A percentile compares a stretch with the other conserved stretches of the same genome.
These are phyloP conservation scores for Blastomyces parvus DNA, from an alignment of 2,329 filamentous ascomycete species.

Conservation along the genomic window DNA sequence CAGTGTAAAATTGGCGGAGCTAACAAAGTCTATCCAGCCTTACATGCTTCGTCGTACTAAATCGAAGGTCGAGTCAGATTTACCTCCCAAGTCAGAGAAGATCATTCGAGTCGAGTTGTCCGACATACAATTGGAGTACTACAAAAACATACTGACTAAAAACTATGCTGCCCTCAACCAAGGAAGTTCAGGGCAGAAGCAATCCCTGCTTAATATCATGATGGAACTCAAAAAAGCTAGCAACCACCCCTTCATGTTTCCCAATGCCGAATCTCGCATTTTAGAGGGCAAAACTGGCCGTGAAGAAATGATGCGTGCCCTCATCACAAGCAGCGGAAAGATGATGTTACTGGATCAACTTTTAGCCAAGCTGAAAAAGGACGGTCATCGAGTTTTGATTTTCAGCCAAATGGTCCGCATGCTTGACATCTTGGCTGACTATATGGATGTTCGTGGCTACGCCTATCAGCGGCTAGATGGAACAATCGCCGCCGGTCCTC, in stretches of 20 bases:
- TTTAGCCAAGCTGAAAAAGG: slow-evolving; percentile 83
- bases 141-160: slow-evolving; percentile 95
- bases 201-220: slow-evolving; percentile 94
- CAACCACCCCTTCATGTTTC: slow-evolving; percentile 98
- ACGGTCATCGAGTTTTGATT: slow-evolving; percentile 90
- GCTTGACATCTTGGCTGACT: slow-evolving; percentile 91
- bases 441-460: slow-evolving; percentile 85
- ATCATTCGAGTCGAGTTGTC: slow-evolving; percentile 97
- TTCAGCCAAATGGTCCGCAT: slow-evolving; percentile 99
- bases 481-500: slow-evolving; percentile 78
- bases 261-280: slow-evolving; percentile 82
- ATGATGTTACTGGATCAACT: slow-evolving; percentile 98
- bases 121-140: slow-evolving; percentile 93
- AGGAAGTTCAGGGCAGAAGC: slow-evolving; percentile 81
- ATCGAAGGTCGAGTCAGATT: slow-evolving; percentile 90
- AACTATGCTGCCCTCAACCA: slow-evolving; percentile 94
- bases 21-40: slow-evolving; percentile 80
- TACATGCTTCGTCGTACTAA: slow-evolving; percentile 95
- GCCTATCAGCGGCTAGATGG: slow-evolving; percentile 91
- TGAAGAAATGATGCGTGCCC: slow-evolving; percentile 81
- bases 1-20: slow-evolving; percentile 73
- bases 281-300: slow-evolving; percentile 68
- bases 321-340: slow-evolving; percentile 96
- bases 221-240: slow-evolving; percentile 99
- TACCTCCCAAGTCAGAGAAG: slow-evolving; percentile 96